A percentile compares a stretch with the other conserved stretches of the same genome.
These are phyloP conservation scores for Aspergillus sclerotiicarbonarius DNA, from an alignment of 495 filamentous ascomycete genomes.

Conservation along the genomic window DNA sequence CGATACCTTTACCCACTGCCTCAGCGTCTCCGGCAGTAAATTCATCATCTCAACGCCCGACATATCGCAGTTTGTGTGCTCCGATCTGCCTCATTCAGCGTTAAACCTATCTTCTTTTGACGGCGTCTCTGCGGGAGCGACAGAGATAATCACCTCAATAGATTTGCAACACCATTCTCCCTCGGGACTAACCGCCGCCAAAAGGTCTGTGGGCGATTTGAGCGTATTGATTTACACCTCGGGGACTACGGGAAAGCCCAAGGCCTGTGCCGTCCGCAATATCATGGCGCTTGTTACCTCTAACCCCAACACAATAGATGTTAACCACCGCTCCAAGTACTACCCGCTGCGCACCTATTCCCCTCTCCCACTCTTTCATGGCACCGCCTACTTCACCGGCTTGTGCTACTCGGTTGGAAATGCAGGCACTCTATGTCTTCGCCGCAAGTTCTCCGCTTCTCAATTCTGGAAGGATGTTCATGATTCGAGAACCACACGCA, in stretches of 20 bases:
- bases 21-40: slow-evolving; percentile 65
- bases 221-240: slow-evolving; percentile 78
- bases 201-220: slow-evolving; percentile 49
- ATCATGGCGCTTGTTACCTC: slow-evolving; percentile 48
- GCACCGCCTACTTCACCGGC: slow-evolving; percentile 69
- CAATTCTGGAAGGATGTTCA: slow-evolving; percentile 85
- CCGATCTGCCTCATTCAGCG: slow-evolving; percentile 37
- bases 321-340: slow-evolving; percentile 39
- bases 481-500: slow-evolving; percentile 69
- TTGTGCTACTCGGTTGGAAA: slow-evolving; percentile 42
- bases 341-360: slow-evolving; percentile 76
- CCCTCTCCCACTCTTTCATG: slow-evolving; percentile 90
- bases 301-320: slow-evolving; percentile 37
- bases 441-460: slow-evolving; percentile 78
- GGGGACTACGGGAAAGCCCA: slow-evolving; percentile 89
- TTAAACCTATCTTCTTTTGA: slow-evolving; percentile 44
- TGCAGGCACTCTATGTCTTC: slow-evolving; percentile 43
- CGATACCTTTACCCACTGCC: slow-evolving; percentile 73
- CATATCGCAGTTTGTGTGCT: slow-evolving; percentile 37
- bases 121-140: slow-evolving; percentile 56
- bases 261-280: slow-evolving; percentile 75
- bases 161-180: slow-evolving; percentile 42
- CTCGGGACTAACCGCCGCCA: slow-evolving; percentile 30
- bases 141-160: slow-evolving; percentile 40
- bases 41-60: slow-evolving; percentile 60